Percentiles rank a stretch among this genome's conserved stretches.
phyloP scores from a whole-genome alignment of 2,329 filamentous ascomycete genomes.

The Neodidymelliopsis sp. region DNA sequence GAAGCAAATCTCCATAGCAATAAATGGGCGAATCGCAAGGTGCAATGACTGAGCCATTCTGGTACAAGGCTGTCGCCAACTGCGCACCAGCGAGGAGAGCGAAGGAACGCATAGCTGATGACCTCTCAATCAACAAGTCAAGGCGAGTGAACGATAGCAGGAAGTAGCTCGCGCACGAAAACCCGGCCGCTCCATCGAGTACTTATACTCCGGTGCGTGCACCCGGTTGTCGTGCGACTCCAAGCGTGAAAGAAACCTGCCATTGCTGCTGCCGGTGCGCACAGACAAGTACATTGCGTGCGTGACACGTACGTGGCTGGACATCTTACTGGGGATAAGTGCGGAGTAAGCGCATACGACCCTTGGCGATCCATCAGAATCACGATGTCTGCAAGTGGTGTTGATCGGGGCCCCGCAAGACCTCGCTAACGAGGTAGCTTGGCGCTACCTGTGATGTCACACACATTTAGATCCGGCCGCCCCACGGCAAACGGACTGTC shows the following conservation, averaged over 20 bases:
- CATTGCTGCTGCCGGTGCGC: conserved; percentile 16
- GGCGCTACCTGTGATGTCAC: too few species aligned
- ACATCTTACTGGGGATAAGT: conserved; percentile 7
- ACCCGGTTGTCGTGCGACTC: conserved; percentile 10
- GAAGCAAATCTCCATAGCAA: conserved; percentile 70
- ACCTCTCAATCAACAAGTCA: conserved; percentile 8
- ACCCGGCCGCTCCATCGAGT: conserved; percentile 7
- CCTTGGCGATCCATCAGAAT: conserved; percentile 16
- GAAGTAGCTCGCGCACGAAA: background rate
- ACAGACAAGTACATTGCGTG: conserved; percentile 15
- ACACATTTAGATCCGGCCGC: conserved; percentile 21
- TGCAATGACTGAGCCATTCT: conserved; percentile 66
- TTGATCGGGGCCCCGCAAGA: conserved; percentile 16
- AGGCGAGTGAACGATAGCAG: conserved; percentile 1
- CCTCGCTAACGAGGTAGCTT: too few species aligned
- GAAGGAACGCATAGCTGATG: conserved; percentile 22
- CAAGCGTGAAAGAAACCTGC: conserved; percentile 27
- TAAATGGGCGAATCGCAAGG: conserved; percentile 74
- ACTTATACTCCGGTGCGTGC: conserved; percentile 7
- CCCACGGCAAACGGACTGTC: conserved; percentile 19
- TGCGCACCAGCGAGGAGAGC: conserved; percentile 29
- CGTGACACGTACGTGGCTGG: conserved; percentile 34
- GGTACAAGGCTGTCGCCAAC: conserved; percentile 58
- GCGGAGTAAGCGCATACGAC: conserved; percentile 6
- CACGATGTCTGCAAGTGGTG: conserved; percentile 5